Base-by-base conservation (phyloP, 129 eudicot genomes). In the Ambrosia trifida region DNA sequence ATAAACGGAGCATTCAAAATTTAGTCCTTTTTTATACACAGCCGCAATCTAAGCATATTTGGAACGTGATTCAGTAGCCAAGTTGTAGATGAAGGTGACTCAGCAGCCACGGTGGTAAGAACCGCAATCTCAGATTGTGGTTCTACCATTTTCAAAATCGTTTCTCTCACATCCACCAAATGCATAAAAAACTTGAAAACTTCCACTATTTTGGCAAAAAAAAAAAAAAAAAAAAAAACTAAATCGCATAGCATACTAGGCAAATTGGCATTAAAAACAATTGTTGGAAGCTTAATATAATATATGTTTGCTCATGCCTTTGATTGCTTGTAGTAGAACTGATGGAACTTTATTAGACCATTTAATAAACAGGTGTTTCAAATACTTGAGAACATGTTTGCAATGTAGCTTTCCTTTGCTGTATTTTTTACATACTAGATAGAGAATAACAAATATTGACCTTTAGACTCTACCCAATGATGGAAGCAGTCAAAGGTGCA, bases 401-500 rank as follows among this genome's bases (percentile, higher is more conserved):
- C 18, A 12, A 57, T 57, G 36, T 57, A 57, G 35, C 7, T 57
- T 57, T 57, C 16, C 38, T 11, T 57, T 28, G 38, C 3, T 57
- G 5, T 58, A 19, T 11, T 56, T 57, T 30, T 30, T 4, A 59
- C 18, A 59, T 12, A 31, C 71, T 45, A 67, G 43, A 66, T 30
- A 67, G 58, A 30, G 59, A 28, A 17, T 66, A 51, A 51, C 40
- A 46, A 62, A 31, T 64, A 35, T 60, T 59, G 36, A 77, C 72
- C 32, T 53, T 87, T 89, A 95, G 89, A 72, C 95, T 89, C 12
- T 89, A 89, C 40, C 98, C 98, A 7, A 94, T 89, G 96, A 89
- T 94, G 96, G 95, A 94, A 80, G 98, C 87, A 64, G 97, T 89
- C 49, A 94, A 89, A 75, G 97, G 92, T 61, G 96, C 96, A 56